Base-by-base conservation (phyloP, 306 rosid species). In the Crataegus laevigata region DNA sequence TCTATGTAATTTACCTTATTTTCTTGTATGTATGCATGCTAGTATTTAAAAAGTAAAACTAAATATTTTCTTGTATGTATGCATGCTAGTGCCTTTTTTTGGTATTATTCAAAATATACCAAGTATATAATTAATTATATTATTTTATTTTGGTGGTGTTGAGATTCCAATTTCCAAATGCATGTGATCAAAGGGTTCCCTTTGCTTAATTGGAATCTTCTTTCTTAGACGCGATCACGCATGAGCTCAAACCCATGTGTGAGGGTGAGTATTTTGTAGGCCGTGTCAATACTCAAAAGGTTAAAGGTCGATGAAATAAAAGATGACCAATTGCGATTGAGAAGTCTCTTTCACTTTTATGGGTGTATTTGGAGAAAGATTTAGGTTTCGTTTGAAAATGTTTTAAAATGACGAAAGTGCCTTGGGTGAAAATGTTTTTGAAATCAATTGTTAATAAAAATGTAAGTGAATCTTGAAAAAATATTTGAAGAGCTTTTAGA, bases 161-260 rank as follows among this genome's bases (percentile, higher is more conserved):
- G 75, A 81, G 88, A 84, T 82, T 82, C 85, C 67, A 24, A 3
- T 3, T 58, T 22, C 30, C 75, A 68, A 75, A 51, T 77, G 79
- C 86, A 85, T 71, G 84, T 84, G 91, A 77, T 75, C 71, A 77
- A 80, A 87, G 83, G 77, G 26, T 42, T 8, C 3, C 43, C 12
- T 5, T 66, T 64, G 43, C 74, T 74, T 68, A 36, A 77, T 74
- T 52, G 22, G 57, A 43, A 72, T 66, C 81, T 63, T 83, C 68
- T 59, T 8, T 70, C 30, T 57, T 66, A 55, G 78, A 74, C 24
- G 80, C 82, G 84, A 86, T 82, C 84, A 91, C 78, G 81, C 85
- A 66, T 77, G 83, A 81, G 74, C 80, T 80, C 79, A 66, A 72
- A 72, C 83, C 82, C 89, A 90, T 79, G 91, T 80, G 89, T 78